Base-by-base conservation (phyloP, 345 rosid species). In the Bruguiera gymnorhiza region DNA sequence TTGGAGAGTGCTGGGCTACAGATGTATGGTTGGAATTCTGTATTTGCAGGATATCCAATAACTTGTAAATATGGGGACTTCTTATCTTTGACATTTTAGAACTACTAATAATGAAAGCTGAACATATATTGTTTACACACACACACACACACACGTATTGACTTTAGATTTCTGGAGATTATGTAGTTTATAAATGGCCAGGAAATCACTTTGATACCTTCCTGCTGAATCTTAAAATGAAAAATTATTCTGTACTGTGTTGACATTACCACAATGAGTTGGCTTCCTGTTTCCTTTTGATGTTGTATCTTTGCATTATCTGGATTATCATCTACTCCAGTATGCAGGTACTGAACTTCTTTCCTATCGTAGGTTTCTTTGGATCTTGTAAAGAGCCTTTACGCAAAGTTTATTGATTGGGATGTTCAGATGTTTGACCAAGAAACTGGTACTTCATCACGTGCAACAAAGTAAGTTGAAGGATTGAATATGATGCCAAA, bases 371-470 rank as follows among this genome's bases (percentile, higher is more conserved):
- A 94, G 97, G 97, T 94, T 19, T 94, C 98, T 80, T 81, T 94
- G 79, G 98, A 94, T 87, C 84, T 94, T 62, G 96, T 94, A 62
- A 94, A 94, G 78, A 87, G 97, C 61, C 84, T 91, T 70, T 94
- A 94, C 79, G 98, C 98, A 52, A 91, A 94, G 77, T 94, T 89
- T 77, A 94, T 94, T 74, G 95, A 94, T 78, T 87, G 96, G 97
- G 96, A 89, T 76, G 71, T 75, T 66, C 84, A 91, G 80, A 94
- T 94, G 96, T 77, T 89, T 74, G 98, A 94, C 76, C 86, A 77
- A 69, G 97, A 89, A 75, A 89, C 95, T 50, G 83, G 83, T 55
- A 89, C 86, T 65, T 81, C 90, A 69, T 83, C 98, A 11, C 89
- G 88, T 81, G 96, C 97, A n/a, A 60, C 97, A 70, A 94, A 94